Percentiles rank a stretch among this genome's conserved stretches.
Evolutionary conservation across 768 basidiomycete species (phyloP).

Genomic region (Lactarius sanguifluus): DNA sequence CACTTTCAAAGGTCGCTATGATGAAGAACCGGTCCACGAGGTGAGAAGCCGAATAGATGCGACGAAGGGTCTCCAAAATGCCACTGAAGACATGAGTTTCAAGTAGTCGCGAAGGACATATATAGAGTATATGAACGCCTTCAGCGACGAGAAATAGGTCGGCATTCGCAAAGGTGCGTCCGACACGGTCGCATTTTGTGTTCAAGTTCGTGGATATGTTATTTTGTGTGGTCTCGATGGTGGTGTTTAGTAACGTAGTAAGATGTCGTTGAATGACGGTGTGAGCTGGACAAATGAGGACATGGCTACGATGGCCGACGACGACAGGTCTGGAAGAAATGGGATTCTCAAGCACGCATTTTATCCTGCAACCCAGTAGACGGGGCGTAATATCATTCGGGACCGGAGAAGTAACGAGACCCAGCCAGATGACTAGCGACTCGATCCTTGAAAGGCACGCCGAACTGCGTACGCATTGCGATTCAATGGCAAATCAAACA

Average conservation of each 20-base stretch:
- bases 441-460: no score
- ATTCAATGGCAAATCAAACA: no score
- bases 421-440: background rate
- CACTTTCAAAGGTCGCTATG: conserved; percentile 58
- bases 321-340: background rate
- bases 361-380: background rate
- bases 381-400: background rate
- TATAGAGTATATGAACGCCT: conserved; percentile 50
- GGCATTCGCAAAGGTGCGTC: conserved; percentile 17
- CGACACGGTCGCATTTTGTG: conserved; percentile 8
- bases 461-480: no score
- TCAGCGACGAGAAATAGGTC: conserved; percentile 38
- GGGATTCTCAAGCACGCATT: background rate
- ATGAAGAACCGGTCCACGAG: conserved; percentile 56
- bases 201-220: background rate
- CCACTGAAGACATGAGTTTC: conserved; percentile 64
- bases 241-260: conserved; percentile 6
- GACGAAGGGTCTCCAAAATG: conserved; percentile 56
- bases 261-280: background rate
- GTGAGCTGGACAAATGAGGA: conserved; percentile 8
- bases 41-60: conserved; percentile 46
- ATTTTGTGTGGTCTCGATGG: background rate
- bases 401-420: background rate
- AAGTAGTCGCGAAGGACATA: conserved; percentile 66
- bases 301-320: conserved; percentile 4